phyloP scores from a whole-genome alignment of 1,284 basidiomycete species.

The Leccinum solheimii region DNA sequence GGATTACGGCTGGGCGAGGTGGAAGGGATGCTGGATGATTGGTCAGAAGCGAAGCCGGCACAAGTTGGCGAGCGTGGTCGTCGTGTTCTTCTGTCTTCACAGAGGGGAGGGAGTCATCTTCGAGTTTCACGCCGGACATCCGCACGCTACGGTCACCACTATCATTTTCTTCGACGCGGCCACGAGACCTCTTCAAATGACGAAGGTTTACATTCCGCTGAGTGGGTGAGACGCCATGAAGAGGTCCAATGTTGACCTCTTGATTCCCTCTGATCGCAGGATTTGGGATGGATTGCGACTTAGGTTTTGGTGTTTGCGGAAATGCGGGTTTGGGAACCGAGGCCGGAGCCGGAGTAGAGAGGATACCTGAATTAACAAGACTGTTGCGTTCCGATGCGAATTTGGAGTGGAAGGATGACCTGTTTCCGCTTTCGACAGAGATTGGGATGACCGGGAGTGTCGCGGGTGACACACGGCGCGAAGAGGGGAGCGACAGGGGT shows the following conservation, averaged over 20 bases:
- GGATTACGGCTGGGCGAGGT: constrained; percentile 21
- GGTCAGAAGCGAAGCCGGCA: neutral
- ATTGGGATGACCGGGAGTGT: constrained; percentile 8
- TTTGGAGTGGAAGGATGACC: constrained; percentile 9
- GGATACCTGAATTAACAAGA: neutral
- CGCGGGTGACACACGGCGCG: neutral
- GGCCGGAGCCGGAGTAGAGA: neutral
- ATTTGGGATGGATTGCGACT: constrained; percentile 28
- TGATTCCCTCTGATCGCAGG: constrained; percentile 4
- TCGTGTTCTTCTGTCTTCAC: constrained; percentile 21
- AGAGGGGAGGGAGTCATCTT: constrained; percentile 10
- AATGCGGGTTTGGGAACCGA: constrained; percentile 16
- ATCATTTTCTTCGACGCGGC: constrained; percentile 27
- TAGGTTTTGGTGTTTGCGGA: constrained; percentile 20
- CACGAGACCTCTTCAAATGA: constrained; percentile 30
- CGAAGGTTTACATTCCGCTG: constrained; percentile 34
- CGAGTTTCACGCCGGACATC: constrained; percentile 21
- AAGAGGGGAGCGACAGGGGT: neutral
- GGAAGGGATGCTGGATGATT: constrained; percentile 10
- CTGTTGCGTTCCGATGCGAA: constrained; percentile 15
- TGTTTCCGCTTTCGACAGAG: constrained; percentile 8
- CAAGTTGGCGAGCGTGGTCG: constrained; percentile 2
- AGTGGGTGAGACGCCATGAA: constrained; percentile 24
- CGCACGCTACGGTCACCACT: constrained; percentile 34
- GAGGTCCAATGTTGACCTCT: constrained; percentile 28